These are phyloP conservation scores for Termitomyces sp. DNA, from an alignment of 768 basidiomycete genomes.

Conservation along the genomic window DNA sequence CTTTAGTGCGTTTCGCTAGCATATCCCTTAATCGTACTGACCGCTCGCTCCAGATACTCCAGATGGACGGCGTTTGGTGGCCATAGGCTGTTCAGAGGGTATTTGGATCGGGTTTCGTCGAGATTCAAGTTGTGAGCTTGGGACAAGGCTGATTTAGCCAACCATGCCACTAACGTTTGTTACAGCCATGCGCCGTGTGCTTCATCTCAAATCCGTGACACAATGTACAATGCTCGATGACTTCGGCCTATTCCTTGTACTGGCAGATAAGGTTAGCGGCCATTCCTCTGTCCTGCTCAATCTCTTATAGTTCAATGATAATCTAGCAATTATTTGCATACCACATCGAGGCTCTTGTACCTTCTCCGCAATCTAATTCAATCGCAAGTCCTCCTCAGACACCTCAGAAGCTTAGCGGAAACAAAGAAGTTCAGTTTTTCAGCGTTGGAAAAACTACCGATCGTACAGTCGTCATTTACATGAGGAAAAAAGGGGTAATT, in stretches of 20 bases:
- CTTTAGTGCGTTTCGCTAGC: constrained; percentile 53
- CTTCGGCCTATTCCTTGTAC: constrained; percentile 93
- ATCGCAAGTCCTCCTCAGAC: constrained; percentile 66
- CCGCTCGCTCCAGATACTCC: constrained; percentile 55
- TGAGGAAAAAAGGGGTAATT: constrained; percentile 84
- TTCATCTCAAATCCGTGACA: constrained; percentile 88
- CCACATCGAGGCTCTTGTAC: constrained; percentile 94
- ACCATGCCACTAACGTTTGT: constrained; percentile 26
- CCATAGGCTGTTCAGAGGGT: constrained; percentile 88
- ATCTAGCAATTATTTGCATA: constrained; percentile 80
- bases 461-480: constrained; percentile 88
- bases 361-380: constrained; percentile 65
- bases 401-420: constrained; percentile 86
- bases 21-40: not conserved
- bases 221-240: constrained; percentile 94
- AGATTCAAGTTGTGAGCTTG: constrained; percentile 68
- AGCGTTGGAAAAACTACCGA: constrained; percentile 84
- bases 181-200: constrained; percentile 81
- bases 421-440: constrained; percentile 93
- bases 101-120: constrained; percentile 93
- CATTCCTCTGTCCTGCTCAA: constrained; percentile 20
- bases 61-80: constrained; percentile 77
- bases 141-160: not conserved
- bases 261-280: constrained; percentile 77
- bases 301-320: not conserved